Evolutionary conservation across 2,329 filamentous ascomycete genomes (phyloP), one percentile per base, ranked within the genome.

Genomic region (Cordyceps javanica): DNA sequence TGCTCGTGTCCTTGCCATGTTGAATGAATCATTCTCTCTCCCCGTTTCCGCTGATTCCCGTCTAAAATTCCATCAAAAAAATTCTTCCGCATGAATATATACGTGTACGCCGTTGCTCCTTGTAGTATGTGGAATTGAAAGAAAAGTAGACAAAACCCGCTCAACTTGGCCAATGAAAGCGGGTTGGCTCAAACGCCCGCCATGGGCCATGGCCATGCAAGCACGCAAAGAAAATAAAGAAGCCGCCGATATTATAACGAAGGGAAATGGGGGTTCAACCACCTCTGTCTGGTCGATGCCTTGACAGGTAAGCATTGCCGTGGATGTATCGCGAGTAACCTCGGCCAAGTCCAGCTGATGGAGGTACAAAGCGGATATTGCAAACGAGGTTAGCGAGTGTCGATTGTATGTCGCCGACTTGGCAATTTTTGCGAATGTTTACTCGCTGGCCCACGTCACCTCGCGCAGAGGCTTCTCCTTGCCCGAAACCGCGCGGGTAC

Each of bases 381-480:
- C 11, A 8, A 39, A 26, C 8, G 14, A 23, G 16, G 21, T n/a
- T 44, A 8, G 10, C 4, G 5, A 10, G 32, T 13, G 13, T 48
- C 28, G 32, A 13, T 32, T 46, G 52, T n/a, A n/a, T 14, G 36
- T 14, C 16, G 39, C 46, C 30, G n/a, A 34, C 36, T 52, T 14
- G 13, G 23, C 30, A 38, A 4, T 23, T n/a, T 13, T n/a, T 6
- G 9, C n/a, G 16, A 8, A 3, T 21, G 14, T 38, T 39, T 61
- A 69, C 45, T 66, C 65, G 50, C 67, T 66, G 28, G 86, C 83
- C 93, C 93, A 97, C 65, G 89, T 82, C 70, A 80, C 79, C 73
- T 97, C 93, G 55, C 93, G 81, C 56, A 94, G 69, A 1, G 90
- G 82, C 75, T 86, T 81, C 60, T 89, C 82, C 63, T 81, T 78